Conservation (phyloP, 2,329 filamentous ascomycete species). For the Aspergillus tamarii region DNA sequence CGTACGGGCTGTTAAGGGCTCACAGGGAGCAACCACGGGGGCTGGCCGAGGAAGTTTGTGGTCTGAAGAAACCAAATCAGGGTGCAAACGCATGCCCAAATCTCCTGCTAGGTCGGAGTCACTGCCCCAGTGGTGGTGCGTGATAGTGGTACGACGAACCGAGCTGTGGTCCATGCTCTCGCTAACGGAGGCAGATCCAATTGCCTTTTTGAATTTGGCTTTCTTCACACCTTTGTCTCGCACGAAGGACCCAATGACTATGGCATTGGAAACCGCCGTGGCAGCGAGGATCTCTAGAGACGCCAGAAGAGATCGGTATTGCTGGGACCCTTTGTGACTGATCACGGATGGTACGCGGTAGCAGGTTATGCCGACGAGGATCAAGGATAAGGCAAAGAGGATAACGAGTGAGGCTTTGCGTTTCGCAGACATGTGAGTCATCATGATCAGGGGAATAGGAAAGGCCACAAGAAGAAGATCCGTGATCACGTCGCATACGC, state of each 20-base stretch:
- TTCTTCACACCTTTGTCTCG: conserved; percentile 90
- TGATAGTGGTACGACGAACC: conserved; percentile 57
- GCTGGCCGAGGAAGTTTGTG: conserved; percentile 39
- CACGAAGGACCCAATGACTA: conserved; percentile 91
- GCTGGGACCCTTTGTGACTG: conserved; percentile 70
- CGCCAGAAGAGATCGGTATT: conserved; percentile 84
- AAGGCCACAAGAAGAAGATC: conserved; percentile 86
- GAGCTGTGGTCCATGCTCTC: conserved; percentile 49
- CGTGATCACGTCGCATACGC: conserved; percentile 83
- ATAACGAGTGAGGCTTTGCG: conserved; percentile 78
- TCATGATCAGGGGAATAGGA: conserved; percentile 84
- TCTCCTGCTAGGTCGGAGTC: conserved; percentile 87
- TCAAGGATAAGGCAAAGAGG: conserved; percentile 82
- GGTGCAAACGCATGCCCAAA: conserved; percentile 69
- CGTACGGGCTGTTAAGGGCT: conserved; percentile 27
- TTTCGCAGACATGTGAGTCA: conserved; percentile 73
- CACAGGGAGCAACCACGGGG: conserved; percentile 41
- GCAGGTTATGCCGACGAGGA: conserved; percentile 76
- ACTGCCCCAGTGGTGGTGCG: conserved; percentile 77
- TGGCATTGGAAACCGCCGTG: conserved; percentile 80
- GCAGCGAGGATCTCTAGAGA: conserved; percentile 90
- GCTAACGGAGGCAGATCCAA: conserved; percentile 50
- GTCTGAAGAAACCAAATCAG: conserved; percentile 50
- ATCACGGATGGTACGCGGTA: conserved; percentile 84
- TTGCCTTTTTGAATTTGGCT: conserved; percentile 67